These are phyloP conservation scores for Ogataea zsoltii DNA, from an alignment of 805 yeast genomes.

Conservation along the genomic window DNA sequence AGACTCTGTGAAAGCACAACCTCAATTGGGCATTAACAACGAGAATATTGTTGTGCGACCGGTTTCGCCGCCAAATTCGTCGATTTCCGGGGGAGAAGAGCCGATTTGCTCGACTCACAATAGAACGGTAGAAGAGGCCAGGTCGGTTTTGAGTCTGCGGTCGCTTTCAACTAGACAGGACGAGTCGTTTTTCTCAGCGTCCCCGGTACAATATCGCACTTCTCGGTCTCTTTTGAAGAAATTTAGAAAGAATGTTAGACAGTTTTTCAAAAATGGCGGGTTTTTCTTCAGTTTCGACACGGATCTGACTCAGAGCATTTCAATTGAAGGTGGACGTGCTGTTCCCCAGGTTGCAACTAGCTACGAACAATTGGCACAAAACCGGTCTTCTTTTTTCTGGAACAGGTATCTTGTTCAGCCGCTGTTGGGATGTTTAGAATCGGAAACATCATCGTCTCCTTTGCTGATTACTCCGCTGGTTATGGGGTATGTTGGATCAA, in stretches of 20 bases:
- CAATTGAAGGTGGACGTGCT: not conserved
- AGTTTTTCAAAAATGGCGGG: conserved; percentile 23
- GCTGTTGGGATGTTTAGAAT: conserved; percentile 5
- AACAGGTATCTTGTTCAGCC: conserved; percentile 17
- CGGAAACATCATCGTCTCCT: not conserved
- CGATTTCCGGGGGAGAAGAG: not conserved
- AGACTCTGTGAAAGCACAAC: conserved; percentile 23
- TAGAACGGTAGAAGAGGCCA: not conserved
- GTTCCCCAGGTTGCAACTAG: conserved; percentile 1
- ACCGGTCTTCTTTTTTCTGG: conserved; percentile 23
- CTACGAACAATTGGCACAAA: not conserved
- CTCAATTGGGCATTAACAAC: conserved; percentile 19
- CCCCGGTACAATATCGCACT: conserved; percentile 1
- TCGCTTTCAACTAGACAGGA: conserved; percentile 2
- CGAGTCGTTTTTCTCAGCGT: not conserved
- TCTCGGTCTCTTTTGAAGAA: conserved; percentile 14
- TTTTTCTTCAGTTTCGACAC: conserved; percentile 22
- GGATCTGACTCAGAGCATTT: conserved; percentile 14
- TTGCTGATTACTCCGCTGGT: conserved; percentile 19
- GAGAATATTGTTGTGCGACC: conserved; percentile 8
- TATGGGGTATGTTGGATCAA: conserved; percentile 22
- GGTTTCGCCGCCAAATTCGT: not conserved
- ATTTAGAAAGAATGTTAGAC: conserved; percentile 14
- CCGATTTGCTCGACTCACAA: not conserved
- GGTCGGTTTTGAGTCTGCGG: conserved; percentile 4